Base-by-base conservation (phyloP, 208 protist genomes). In the Acanthamoeba culbertsoni region DNA sequence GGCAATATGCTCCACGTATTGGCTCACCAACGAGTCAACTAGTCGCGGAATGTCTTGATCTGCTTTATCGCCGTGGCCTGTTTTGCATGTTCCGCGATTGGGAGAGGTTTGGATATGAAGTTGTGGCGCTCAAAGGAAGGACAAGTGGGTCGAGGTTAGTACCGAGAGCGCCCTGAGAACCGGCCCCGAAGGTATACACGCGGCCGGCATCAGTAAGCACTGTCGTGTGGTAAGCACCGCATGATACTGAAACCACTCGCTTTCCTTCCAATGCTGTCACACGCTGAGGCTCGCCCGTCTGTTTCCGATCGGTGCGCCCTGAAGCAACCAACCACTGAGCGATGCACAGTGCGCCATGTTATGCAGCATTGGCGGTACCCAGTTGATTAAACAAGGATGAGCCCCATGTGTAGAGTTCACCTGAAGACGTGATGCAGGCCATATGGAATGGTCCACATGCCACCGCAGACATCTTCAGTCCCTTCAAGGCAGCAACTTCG, bases 351-450 rank as follows among this genome's bases (percentile, higher is more conserved):
- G n/a, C n/a, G n/a, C n/a, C n/a, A n/a, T 55, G 48, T 8, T 55
- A 23, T 8, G 48, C 18, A 23, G 48, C 8, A 23, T 55, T 55
- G 59, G 28, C 20, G 59, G 28, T 68, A 65, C 79, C 79, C 7
- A 89, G 53, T 37, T 89, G 79, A 10, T 89, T 6, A 43, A 43
- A 89, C 2, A 89, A 26, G 51, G 45, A 45, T 4, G 79, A 89
- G 1, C 79, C 79, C 79, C 79, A 89, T n/a, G 79, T 89, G 79
- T 89, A 89, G 16, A 89, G 53, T 18, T 89, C 79, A 33, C 79
- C 79, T 16, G 79, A 48, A 4, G 57, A 43, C 35, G 48, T 89
- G 35, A 89, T 51, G 53, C 79, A 89, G n/a, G 26, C 79, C 79
- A 89, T 89, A 51, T 89, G 79, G 16, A 65, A 57, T 14, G 51